Base-by-base conservation (phyloP, 495 filamentous ascomycete genomes). In the Cercophora sp. region DNA sequence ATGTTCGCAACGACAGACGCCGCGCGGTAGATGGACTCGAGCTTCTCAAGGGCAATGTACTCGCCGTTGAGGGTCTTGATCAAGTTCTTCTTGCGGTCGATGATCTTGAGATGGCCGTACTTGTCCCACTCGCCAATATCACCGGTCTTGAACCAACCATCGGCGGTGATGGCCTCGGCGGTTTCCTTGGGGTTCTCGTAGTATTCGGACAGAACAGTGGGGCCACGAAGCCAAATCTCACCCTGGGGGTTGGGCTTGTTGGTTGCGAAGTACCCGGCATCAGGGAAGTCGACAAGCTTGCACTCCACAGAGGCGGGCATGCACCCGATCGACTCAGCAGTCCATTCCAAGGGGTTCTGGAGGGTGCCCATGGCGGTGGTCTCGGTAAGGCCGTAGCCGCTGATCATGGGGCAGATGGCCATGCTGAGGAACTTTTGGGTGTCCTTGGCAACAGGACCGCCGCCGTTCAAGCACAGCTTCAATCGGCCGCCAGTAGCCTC, bases 11-110 rank as follows among this genome's bases (percentile, higher is more conserved):
- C 91, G 2, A 96, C 80, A 5, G 86, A 78, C 4, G 83, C 80
- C 26, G 91, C 84, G 50, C 93, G 88, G 73, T 98, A 98, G 55
- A 95, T 77, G 3, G 90, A 91, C 74, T 98, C 93, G 46, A 98
- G 88, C 81, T 98, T 98, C 83, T 98, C 93, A 16, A 98, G 80
- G 26, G 93, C 93, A 65, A 98, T 96, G 71, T 98, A 98, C 75
- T 98, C 93, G 62, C 93, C 93, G 65, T 91, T 89, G 50, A 87
- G 77, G 2, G 91, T 98, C 84, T 96, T 96, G 68, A 96, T 86
- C 55, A 96, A 70, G 68, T 96, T 96, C 85, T 96, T 96, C 87
- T 96, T 96, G 62, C 91, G 88, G 70, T 96, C 91, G 61, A 96
- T 95, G 68, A 96, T 87, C 61, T 78, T 82, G 44, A 96, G 73